phyloP scores from a whole-genome alignment of 768 basidiomycete genomes.

The Hemileccinum impolitum region DNA sequence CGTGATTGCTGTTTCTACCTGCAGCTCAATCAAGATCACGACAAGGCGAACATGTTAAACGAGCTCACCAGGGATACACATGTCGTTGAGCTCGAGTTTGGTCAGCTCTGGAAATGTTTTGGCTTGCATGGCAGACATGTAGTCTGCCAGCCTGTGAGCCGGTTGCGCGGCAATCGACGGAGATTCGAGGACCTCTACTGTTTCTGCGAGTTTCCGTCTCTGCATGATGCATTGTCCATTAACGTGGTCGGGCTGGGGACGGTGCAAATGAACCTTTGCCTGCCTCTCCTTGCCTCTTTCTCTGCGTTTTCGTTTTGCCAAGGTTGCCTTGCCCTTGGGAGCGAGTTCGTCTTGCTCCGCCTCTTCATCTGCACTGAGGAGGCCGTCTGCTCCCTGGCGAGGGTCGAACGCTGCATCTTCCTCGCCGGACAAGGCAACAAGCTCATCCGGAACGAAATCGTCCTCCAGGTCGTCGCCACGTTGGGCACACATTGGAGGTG shows the following conservation, averaged over 20 bases:
- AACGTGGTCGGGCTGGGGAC: constrained; percentile 1
- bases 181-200: constrained; percentile 34
- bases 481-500: constrained; percentile 27
- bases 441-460: constrained; percentile 70
- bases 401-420: constrained; percentile 37
- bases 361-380: constrained; percentile 47
- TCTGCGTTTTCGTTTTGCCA: constrained; percentile 66
- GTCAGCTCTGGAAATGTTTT: constrained; percentile 69
- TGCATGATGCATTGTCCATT: constrained; percentile 26
- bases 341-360: constrained; percentile 18
- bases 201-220: constrained; percentile 64
- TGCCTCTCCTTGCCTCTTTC: constrained; percentile 73
- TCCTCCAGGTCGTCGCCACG: constrained; percentile 82
- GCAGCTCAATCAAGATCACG: constrained; percentile 45
- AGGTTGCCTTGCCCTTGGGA: constrained; percentile 17
- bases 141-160: constrained; percentile 55
- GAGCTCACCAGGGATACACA: constrained; percentile 69
- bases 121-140: constrained; percentile 62
- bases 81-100: constrained; percentile 75
- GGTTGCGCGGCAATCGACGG: constrained; percentile 55
- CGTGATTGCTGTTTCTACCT: constrained; percentile 68
- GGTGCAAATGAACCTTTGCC: constrained; percentile 52
- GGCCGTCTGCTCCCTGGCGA: constrained; percentile 26
- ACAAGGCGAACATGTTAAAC: neutral
- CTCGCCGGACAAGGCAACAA: constrained; percentile 60